Evolutionary conservation across 257 asterid species (phyloP).

Genomic region (Solanum gracilifrons): DNA sequence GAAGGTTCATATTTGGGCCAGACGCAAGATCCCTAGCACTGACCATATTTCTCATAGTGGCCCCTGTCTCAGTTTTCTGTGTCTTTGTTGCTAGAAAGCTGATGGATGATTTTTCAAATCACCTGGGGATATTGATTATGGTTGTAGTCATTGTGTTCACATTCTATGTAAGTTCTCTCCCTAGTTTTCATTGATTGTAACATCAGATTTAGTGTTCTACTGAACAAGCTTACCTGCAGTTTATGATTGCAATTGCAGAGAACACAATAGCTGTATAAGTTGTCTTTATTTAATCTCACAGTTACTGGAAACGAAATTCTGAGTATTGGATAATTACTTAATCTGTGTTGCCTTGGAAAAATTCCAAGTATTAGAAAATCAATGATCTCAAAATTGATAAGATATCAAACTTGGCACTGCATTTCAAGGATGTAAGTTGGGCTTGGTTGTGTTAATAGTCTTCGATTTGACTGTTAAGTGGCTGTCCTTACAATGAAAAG

Average conservation of each 20-base stretch:
- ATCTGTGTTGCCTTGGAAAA: neutral
- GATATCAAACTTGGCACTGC: neutral
- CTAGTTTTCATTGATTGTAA: neutral
- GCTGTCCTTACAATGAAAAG: neutral
- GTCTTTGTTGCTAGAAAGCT: constrained; percentile 85
- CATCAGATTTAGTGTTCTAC: neutral
- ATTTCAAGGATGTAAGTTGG: neutral
- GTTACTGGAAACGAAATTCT: neutral
- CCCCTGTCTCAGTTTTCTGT: constrained; percentile 72
- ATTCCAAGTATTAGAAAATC: neutral
- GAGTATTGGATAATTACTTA: neutral
- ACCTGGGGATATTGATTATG: constrained; percentile 73
- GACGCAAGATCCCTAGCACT: constrained; percentile 84
- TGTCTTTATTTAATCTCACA: neutral
- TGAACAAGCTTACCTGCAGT: neutral
- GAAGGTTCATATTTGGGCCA: constrained; percentile 92
- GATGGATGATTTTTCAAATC: constrained; percentile 49
- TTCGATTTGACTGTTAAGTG: neutral
- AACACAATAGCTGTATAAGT: neutral
- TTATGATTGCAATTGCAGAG: neutral
- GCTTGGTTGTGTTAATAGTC: neutral
- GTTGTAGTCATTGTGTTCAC: constrained; percentile 61
- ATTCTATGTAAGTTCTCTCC: constrained; percentile 42
- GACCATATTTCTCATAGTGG: constrained; percentile 76
- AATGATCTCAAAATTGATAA: neutral